Conservation (phyloP, 2,329 filamentous ascomycete species). For the Knoxdaviesia proteae region DNA sequence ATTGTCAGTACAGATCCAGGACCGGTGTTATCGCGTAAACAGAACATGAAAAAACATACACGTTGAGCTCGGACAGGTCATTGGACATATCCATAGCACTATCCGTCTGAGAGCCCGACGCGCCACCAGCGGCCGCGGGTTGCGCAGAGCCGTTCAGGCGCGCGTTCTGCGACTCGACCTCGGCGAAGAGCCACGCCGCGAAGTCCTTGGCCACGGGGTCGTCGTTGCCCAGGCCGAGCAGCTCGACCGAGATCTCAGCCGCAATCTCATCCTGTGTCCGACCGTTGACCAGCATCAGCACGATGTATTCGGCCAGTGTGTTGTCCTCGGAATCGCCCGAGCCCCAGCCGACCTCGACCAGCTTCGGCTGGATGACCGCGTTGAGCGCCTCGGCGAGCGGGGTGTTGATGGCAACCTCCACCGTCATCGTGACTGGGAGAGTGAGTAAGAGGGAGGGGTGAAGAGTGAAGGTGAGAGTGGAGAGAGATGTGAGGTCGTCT, state of each 20-base stretch:
- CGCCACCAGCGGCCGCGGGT: constrained; percentile 10
- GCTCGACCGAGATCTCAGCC: constrained; percentile 66
- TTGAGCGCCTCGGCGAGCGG: constrained; percentile 72
- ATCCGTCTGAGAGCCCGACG: constrained; percentile 13
- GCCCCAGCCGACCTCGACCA: constrained; percentile 84
- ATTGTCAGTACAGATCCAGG: neutral
- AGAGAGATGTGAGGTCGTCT: neutral
- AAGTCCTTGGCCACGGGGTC: constrained; percentile 71
- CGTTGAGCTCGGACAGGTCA: constrained; percentile 25
- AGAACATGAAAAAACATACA: constrained; percentile 26
- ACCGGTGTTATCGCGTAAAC: neutral
- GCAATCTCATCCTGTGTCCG: constrained; percentile 84
- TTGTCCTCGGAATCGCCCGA: constrained; percentile 57
- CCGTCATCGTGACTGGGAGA: constrained; percentile 38
- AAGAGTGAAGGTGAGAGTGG: neutral
- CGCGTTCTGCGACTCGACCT: constrained; percentile 47
- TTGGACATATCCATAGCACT: constrained; percentile 3
- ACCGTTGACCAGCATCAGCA: constrained; percentile 90
- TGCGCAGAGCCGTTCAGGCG: constrained; percentile 31
- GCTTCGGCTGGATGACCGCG: constrained; percentile 67
- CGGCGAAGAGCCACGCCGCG: constrained; percentile 80
- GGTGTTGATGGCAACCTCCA: constrained; percentile 57
- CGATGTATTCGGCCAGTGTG: constrained; percentile 84
- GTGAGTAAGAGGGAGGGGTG: constrained; percentile 3
- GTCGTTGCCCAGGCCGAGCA: constrained; percentile 63